Conservation (phyloP, 2,329 filamentous ascomycete species). For the Penicillium sp. region DNA sequence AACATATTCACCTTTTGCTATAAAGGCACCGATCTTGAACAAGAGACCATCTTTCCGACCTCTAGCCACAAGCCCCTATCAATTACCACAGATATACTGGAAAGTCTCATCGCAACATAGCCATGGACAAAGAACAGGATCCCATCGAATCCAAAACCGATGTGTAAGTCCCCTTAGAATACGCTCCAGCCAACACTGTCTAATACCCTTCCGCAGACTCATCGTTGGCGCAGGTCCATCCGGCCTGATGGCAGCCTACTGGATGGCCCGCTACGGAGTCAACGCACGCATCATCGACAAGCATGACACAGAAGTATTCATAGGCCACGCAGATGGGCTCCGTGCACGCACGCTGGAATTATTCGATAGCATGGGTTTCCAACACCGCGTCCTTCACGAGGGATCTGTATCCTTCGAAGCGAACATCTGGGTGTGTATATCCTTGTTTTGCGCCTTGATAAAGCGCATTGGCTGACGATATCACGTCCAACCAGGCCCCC, state of each 20-base stretch:
- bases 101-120: neutral
- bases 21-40: neutral
- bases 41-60: accelerated
- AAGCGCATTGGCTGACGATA: neutral
- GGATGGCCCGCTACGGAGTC: conserved; percentile 50
- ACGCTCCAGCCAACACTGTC: neutral
- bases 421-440: conserved; percentile 42
- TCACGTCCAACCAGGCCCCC: conserved; percentile 10
- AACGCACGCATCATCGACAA: conserved; percentile 50
- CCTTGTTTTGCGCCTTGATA: neutral
- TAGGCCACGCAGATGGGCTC: conserved; percentile 27
- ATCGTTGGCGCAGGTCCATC: conserved; percentile 52
- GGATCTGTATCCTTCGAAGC: conserved; percentile 67
- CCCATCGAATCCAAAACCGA: neutral
- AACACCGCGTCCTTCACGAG: conserved; percentile 61
- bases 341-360: conserved; percentile 42
- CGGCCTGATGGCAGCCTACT: conserved; percentile 49
- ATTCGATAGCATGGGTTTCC: conserved; percentile 67
- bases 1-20: neutral
- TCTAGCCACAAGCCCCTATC: neutral
- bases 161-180: neutral
- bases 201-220: conserved; percentile 10
- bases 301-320: conserved; percentile 36
- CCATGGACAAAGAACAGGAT: neutral
- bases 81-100: neutral